Percentiles rank a stretch among this genome's conserved stretches.
Evolutionary conservation across 2,329 filamentous ascomycete species (phyloP).

Genomic region (Fusarium incarnatum): DNA sequence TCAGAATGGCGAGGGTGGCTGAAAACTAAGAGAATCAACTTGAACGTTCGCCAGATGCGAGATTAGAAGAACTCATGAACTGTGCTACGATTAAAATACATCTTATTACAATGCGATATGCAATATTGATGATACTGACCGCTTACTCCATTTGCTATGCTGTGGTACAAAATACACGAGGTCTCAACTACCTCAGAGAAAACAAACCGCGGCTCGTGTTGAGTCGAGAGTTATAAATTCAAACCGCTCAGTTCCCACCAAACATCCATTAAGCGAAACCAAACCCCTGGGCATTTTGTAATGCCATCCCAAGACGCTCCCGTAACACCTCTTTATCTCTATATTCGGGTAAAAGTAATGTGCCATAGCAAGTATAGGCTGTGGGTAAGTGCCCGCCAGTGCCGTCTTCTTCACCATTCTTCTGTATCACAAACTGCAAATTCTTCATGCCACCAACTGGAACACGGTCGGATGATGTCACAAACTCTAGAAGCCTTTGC

Average conservation of each 20-base stretch:
- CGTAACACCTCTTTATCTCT: slow-evolving; percentile 74
- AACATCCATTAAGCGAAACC: slow-evolving; percentile 72
- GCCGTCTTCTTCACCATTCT: slow-evolving; percentile 73
- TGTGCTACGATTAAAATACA: not conserved
- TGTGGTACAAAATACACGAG: not conserved
- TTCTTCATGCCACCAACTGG: slow-evolving; percentile 87
- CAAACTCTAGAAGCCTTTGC: slow-evolving; percentile 86
- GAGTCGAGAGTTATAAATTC: not conserved
- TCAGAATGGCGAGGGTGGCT: slow-evolving; percentile 88
- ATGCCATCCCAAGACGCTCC: slow-evolving; percentile 82
- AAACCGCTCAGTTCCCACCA: not conserved
- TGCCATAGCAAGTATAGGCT: slow-evolving; percentile 93
- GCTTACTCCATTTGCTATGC: slow-evolving; percentile 6
- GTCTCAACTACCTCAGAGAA: not conserved
- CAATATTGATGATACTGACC: not conserved
- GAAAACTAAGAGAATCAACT: slow-evolving; percentile 85
- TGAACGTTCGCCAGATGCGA: slow-evolving; percentile 92
- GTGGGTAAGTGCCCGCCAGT: slow-evolving; percentile 76
- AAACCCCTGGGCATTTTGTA: slow-evolving; percentile 91
- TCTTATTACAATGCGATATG: not conserved
- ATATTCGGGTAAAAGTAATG: slow-evolving; percentile 87
- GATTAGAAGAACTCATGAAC: slow-evolving; percentile 52
- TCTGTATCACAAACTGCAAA: slow-evolving; percentile 85
- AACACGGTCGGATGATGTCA: slow-evolving; percentile 91
- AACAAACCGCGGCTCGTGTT: not conserved